phyloP scores from a whole-genome alignment of 177 flowering plant species.

The Tripterygium wilfordii region DNA sequence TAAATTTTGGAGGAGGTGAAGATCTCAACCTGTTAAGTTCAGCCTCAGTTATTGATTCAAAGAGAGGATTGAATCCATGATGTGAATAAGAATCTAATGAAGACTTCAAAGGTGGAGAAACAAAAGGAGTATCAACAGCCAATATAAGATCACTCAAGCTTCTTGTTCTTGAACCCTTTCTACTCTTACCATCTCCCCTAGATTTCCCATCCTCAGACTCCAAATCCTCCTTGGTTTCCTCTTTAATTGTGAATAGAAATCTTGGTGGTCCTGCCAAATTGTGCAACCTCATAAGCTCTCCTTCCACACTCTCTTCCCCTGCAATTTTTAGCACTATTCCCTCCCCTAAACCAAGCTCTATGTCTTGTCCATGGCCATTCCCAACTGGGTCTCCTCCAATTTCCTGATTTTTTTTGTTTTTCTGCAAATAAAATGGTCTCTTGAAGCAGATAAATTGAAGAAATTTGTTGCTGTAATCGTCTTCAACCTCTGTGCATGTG shows the following conservation, averaged over 20 bases:
- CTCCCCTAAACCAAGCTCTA: slow-evolving; percentile 24
- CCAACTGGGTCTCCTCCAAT: slow-evolving; percentile 1
- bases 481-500: slow-evolving; percentile 17
- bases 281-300: slow-evolving; percentile 82
- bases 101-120: slow-evolving; percentile 14
- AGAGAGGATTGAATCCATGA: slow-evolving; percentile 70
- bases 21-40: slow-evolving; percentile 47
- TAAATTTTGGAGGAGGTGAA: slow-evolving; percentile 91
- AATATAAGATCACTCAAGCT: slow-evolving; percentile 63
- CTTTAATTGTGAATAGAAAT: slow-evolving; percentile 88
- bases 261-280: slow-evolving; percentile 80
- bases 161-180: slow-evolving; percentile 60
- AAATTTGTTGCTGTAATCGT: slow-evolving; percentile 25
- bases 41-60: slow-evolving; percentile 52
- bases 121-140: slow-evolving; percentile 48
- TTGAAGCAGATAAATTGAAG: slow-evolving; percentile 48
- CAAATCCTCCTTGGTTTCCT: slow-evolving; percentile 84
- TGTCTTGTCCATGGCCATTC: slow-evolving; percentile 15
- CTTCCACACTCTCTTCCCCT: slow-evolving; percentile 54
- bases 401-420: background rate
- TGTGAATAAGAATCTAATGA: slow-evolving; percentile 14
- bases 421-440: slow-evolving; percentile 18
- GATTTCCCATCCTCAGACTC: slow-evolving; percentile 77
- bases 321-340: slow-evolving; percentile 12
- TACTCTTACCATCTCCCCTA: slow-evolving; percentile 34